A percentile compares a stretch with the other conserved stretches of the same genome.
phyloP scores from a whole-genome alignment of 2,329 filamentous ascomycete species.

The Dryadomyces quercivorus region DNA sequence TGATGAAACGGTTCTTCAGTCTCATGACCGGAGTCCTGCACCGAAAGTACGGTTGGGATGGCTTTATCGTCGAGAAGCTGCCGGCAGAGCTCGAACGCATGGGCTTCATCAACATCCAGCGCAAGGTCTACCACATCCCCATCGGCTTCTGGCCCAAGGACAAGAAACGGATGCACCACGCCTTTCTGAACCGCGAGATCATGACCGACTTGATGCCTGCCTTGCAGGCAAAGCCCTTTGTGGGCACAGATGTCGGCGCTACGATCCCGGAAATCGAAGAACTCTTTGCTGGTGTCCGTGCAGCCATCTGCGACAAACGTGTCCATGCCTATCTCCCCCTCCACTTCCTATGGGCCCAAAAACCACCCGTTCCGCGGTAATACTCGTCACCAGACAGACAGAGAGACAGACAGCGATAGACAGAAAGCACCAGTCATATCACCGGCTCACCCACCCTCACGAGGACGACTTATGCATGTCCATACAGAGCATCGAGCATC shows the following conservation, averaged over 20 bases:
- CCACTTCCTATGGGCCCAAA: slow-evolving; percentile 31
- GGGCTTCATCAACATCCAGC: slow-evolving; percentile 31
- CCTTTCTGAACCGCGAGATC: slow-evolving; percentile 27
- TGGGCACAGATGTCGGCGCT: slow-evolving; percentile 23
- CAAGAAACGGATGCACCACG: slow-evolving; percentile 24
- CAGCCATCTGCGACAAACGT: slow-evolving; percentile 20
- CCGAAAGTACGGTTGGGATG: slow-evolving; percentile 25
- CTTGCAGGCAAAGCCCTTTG: slow-evolving; percentile 27
- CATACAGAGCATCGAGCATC: neutral
- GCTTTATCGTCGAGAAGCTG: slow-evolving; percentile 18
- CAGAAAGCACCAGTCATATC: neutral
- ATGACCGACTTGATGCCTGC: slow-evolving; percentile 26
- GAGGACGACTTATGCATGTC: neutral
- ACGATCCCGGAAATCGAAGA: slow-evolving; percentile 19
- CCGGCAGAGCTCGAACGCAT: slow-evolving; percentile 21
- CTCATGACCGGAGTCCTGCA: slow-evolving; percentile 13
- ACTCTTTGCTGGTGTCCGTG: slow-evolving; percentile 19
- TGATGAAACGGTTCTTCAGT: slow-evolving; percentile 20
- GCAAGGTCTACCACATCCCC: slow-evolving; percentile 29
- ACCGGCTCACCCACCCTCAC: neutral
- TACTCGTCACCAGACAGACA: neutral
- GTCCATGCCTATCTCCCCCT: slow-evolving; percentile 31
- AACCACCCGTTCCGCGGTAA: slow-evolving; percentile 14
- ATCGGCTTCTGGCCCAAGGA: slow-evolving; percentile 33
- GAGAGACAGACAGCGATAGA: neutral